Evolutionary conservation across 768 basidiomycete genomes (phyloP).

Genomic region (Hemileccinum rubropunctum): DNA sequence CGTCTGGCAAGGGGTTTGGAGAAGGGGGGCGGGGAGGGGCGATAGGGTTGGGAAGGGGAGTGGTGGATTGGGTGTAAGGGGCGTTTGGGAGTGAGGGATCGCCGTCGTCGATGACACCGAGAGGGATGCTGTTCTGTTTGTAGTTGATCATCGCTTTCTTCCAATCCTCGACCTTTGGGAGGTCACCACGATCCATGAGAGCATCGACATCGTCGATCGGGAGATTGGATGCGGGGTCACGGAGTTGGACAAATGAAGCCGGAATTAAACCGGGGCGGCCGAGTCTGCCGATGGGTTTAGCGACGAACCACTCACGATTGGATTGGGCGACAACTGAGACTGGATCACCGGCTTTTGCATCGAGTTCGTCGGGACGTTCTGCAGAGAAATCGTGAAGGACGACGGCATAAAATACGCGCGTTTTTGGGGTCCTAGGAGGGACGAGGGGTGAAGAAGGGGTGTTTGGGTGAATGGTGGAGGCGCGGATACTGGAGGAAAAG

Average conservation of each 20-base stretch:
- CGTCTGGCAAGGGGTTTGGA: constrained; percentile 64
- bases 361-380: constrained; percentile 95
- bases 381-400: constrained; percentile 94
- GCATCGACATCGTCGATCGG: constrained; percentile 71
- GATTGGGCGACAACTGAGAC: constrained; percentile 98
- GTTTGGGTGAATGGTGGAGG: constrained; percentile 30
- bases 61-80: constrained; percentile 34
- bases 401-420: constrained; percentile 86
- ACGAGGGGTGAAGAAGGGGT: constrained; percentile 28
- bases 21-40: constrained; percentile 34
- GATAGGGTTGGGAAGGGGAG: constrained; percentile 11
- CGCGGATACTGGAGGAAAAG: constrained; percentile 34
- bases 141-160: constrained; percentile 93
- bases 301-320: constrained; percentile 99
- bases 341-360: constrained; percentile 89
- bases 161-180: constrained; percentile 99
- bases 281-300: constrained; percentile 93
- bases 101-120: constrained; percentile 76
- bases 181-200: constrained; percentile 82
- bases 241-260: constrained; percentile 94
- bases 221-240: constrained; percentile 84
- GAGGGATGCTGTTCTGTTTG: constrained; percentile 92
- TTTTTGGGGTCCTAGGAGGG: constrained; percentile 36
- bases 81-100: constrained; percentile 40
- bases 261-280: constrained; percentile 97